These are phyloP conservation scores for Stipa capillata DNA, from an alignment of 176 grass and related monocot genomes.

Conservation along the genomic window DNA sequence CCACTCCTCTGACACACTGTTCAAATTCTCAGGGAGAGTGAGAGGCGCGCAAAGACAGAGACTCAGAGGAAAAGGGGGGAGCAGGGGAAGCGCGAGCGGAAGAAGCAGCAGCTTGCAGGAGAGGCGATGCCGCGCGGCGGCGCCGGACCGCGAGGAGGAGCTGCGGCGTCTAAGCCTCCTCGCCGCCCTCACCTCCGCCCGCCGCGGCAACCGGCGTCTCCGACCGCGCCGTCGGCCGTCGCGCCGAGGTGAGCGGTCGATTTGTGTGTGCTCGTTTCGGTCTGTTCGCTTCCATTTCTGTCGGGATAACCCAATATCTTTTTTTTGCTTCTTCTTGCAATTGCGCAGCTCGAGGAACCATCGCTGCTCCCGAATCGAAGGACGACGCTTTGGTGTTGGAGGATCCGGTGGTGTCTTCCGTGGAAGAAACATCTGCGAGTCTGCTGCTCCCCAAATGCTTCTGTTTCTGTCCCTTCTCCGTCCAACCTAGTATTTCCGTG, in stretches of 20 bases:
- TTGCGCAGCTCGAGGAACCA: not conserved
- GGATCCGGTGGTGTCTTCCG: slow-evolving; percentile 33
- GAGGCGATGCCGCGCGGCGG: slow-evolving; percentile 7
- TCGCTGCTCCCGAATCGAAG: not conserved
- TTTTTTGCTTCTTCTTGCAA: too few relatives aligned
- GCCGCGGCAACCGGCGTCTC: too few relatives aligned
- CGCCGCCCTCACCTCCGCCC: not conserved
- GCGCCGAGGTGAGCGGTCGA: slow-evolving; percentile 14
- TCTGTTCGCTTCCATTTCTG: not conserved
- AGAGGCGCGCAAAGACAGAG: not conserved
- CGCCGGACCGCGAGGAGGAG: not conserved
- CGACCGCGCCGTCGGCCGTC: too few relatives aligned
- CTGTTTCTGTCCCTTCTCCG: not conserved
- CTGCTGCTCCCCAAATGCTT: not conserved
- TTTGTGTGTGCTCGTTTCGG: too few relatives aligned
- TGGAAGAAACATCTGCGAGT: slow-evolving; percentile 45
- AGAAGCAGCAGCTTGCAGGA: not conserved
- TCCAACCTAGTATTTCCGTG: not conserved
- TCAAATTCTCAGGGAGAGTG: slow-evolving; percentile 20
- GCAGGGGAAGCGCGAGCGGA: too few relatives aligned
- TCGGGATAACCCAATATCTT: not conserved
- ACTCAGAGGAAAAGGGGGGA: not conserved
- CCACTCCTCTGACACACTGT: too few relatives aligned
- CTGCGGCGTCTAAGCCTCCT: not conserved
- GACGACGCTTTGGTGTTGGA: not conserved